Percentiles rank a stretch among this genome's conserved stretches.
Evolutionary conservation across 352 stramenopile species (phyloP).

Genomic region (Phytopythium ostracodes): DNA sequence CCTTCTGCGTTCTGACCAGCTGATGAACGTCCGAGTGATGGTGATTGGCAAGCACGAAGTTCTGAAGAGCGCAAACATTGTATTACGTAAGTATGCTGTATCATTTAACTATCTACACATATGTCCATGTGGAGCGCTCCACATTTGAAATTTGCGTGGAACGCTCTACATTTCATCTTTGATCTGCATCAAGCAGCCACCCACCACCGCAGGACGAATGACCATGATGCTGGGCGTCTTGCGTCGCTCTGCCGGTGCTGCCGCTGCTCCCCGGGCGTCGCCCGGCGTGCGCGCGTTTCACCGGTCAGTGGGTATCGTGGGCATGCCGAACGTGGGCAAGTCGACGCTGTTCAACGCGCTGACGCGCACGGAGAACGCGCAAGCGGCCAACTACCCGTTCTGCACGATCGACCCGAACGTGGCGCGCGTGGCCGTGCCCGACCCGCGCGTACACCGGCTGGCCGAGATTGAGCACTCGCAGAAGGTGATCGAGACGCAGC

Average conservation of each 20-base stretch:
- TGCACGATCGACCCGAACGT: conserved; percentile 89
- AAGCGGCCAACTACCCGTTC: conserved; percentile 88
- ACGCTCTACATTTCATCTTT: neutral
- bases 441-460: conserved; percentile 54
- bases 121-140: neutral
- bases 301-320: conserved; percentile 83
- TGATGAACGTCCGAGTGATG: neutral
- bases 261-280: conserved; percentile 7
- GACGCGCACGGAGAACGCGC: conserved; percentile 80
- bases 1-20: neutral
- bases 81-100: too few relatives aligned
- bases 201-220: neutral
- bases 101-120: too few relatives aligned
- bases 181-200: neutral
- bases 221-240: conserved; percentile 13
- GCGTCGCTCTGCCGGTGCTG: neutral
- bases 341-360: conserved; percentile 88
- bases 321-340: conserved; percentile 89
- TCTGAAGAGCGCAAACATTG: neutral
- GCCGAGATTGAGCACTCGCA: conserved; percentile 75
- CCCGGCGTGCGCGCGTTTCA: conserved; percentile 55
- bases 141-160: neutral
- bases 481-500: conserved; percentile 70
- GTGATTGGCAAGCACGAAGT: conserved; percentile 2
- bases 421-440: conserved; percentile 67